Percentiles rank a stretch among this genome's conserved stretches.
Evolutionary conservation across 2,329 filamentous ascomycete genomes (phyloP).

Genomic region (Sarocladiaceae sp.): DNA sequence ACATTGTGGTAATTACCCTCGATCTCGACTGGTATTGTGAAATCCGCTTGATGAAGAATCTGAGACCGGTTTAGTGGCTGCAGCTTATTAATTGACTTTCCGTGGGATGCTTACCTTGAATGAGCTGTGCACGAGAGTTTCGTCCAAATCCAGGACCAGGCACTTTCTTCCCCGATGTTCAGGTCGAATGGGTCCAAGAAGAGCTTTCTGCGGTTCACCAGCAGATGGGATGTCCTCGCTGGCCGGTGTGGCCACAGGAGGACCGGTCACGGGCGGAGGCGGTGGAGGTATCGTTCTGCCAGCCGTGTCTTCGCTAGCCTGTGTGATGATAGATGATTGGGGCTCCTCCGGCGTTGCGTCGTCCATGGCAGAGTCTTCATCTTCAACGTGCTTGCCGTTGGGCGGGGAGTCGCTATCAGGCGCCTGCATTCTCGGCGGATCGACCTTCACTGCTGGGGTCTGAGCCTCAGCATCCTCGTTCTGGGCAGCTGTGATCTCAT

Average conservation of each 20-base stretch:
- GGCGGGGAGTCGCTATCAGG: slow-evolving; percentile 19
- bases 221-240: slow-evolving; percentile 36
- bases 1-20: slow-evolving; percentile 99
- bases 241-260: slow-evolving; percentile 31
- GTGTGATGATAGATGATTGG: slow-evolving; percentile 35
- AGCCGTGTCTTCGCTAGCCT: slow-evolving; percentile 30
- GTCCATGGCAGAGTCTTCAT: slow-evolving; percentile 62
- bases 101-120: slow-evolving; percentile 76
- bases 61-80: slow-evolving; percentile 30
- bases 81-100: slow-evolving; percentile 4
- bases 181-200: slow-evolving; percentile 76
- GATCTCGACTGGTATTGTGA: slow-evolving; percentile 97
- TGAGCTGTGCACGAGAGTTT: slow-evolving; percentile 95
- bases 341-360: slow-evolving; percentile 51
- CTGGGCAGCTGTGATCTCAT: slow-evolving; percentile 19
- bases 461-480: slow-evolving; percentile 38
- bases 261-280: slow-evolving; percentile 39
- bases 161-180: slow-evolving; percentile 86
- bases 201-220: slow-evolving; percentile 49
- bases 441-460: slow-evolving; percentile 33
- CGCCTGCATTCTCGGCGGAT: slow-evolving; percentile 29
- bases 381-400: slow-evolving; percentile 27
- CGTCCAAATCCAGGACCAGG: slow-evolving; percentile 88
- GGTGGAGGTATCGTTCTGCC: slow-evolving; percentile 33
- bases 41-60: slow-evolving; percentile 97